Percentiles rank a stretch among this genome's conserved stretches.
Evolutionary conservation across 805 yeast genomes (phyloP).

Genomic region (Ogataea corticis): DNA sequence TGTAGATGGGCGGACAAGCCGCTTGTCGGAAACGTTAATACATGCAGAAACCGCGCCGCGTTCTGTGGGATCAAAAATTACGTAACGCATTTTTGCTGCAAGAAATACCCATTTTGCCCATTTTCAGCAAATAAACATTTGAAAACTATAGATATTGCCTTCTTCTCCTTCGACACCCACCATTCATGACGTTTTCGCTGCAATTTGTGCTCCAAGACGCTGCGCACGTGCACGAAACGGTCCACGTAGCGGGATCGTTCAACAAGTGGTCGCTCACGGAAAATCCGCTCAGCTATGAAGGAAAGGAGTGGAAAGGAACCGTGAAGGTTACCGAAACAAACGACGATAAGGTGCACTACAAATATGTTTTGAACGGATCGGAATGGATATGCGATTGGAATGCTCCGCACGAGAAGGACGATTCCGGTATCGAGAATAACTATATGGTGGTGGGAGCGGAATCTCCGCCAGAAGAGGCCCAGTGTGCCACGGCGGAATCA

Average conservation of each 20-base stretch:
- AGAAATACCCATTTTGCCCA: no score
- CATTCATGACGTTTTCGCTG: slow-evolving; percentile 5
- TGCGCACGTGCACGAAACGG: slow-evolving; percentile 8
- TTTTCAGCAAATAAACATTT: no score
- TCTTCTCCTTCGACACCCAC: no score
- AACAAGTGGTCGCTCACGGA: slow-evolving; percentile 21
- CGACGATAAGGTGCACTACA: slow-evolving; percentile 26
- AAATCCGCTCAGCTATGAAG: slow-evolving; percentile 9
- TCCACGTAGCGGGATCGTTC: slow-evolving; percentile 26
- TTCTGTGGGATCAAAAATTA: no score
- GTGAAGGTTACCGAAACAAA: slow-evolving; percentile 1
- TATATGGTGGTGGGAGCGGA: slow-evolving; percentile 11
- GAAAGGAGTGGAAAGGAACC: slow-evolving; percentile 9
- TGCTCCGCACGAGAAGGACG: slow-evolving; percentile 26
- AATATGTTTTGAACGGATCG: slow-evolving; percentile 29
- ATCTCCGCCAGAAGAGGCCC: no score
- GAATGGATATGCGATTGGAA: slow-evolving; percentile 30
- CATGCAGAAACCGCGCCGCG: no score
- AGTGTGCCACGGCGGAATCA: no score
- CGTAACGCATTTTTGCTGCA: no score
- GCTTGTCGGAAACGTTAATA: no score
- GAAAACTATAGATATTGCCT: no score
- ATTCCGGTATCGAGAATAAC: slow-evolving; percentile 30
- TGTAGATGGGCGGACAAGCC: no score
- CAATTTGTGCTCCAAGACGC: slow-evolving; percentile 21